A percentile compares a stretch with the other conserved stretches of the same genome.
Evolutionary conservation across 2,329 filamentous ascomycete genomes (phyloP).

Genomic region (Plenodomus biglobosus): DNA sequence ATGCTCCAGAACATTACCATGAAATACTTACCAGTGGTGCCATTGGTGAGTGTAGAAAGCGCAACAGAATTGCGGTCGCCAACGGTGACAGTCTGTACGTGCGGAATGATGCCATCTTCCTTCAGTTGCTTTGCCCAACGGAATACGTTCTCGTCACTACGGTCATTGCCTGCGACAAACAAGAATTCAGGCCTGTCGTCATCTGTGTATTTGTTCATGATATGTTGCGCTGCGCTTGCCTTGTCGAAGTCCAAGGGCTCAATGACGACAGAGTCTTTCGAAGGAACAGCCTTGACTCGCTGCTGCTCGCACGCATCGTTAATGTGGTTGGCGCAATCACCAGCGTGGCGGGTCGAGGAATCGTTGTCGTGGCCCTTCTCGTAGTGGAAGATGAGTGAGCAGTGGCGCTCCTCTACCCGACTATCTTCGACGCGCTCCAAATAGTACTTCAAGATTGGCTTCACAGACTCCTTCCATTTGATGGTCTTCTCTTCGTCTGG

Average conservation of each 20-base stretch:
- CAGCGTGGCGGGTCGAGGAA: constrained; percentile 74
- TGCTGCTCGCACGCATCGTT: constrained; percentile 88
- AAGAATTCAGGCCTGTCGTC: constrained; percentile 68
- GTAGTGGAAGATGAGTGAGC: constrained; percentile 89
- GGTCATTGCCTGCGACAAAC: constrained; percentile 84
- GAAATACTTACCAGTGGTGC: constrained; percentile 73
- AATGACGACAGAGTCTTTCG: constrained; percentile 78
- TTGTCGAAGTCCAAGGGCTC: constrained; percentile 88
- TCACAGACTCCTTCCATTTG: constrained; percentile 82
- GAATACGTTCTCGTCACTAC: constrained; percentile 92
- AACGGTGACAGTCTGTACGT: constrained; percentile 83
- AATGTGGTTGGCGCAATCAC: constrained; percentile 90
- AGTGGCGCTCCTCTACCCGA: constrained; percentile 87
- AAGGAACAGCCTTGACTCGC: constrained; percentile 77
- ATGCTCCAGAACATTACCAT: neutral
- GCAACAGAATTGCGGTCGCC: constrained; percentile 88
- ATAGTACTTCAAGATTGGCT: constrained; percentile 83
- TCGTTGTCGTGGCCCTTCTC: constrained; percentile 77
- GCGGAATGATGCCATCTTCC: constrained; percentile 50
- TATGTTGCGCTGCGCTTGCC: constrained; percentile 73
- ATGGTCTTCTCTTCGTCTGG: constrained; percentile 69
- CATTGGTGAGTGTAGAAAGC: constrained; percentile 80
- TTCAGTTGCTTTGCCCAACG: constrained; percentile 84
- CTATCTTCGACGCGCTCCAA: constrained; percentile 85
- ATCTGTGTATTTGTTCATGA: constrained; percentile 58